Base-by-base conservation (phyloP, 2,329 filamentous ascomycete species). In the Alternaria solani region DNA sequence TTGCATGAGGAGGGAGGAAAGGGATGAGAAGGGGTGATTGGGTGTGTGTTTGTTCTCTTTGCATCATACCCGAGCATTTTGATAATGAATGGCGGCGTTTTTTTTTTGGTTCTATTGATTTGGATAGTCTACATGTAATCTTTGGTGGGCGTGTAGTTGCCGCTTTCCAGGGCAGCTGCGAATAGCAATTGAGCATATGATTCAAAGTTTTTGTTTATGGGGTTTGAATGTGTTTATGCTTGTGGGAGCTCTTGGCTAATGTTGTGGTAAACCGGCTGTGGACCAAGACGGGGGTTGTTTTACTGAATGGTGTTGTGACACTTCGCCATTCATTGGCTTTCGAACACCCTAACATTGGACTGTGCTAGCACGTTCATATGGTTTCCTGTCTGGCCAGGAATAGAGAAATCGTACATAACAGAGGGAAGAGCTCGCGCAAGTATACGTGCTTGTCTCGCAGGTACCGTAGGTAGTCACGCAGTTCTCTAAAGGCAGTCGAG, bases 41-140 rank as follows among this genome's bases (percentile, higher is more conserved):
- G 46, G 46, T 30, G 46, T 49, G 46, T 49, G 46, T 34, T 49
- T 49, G 30, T 49, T 49, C 30, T 49, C 46, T 49, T 49, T 49
- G 46, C 46, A 49, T 49, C 46, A 49, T 49, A 49, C 46, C 46
- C 46, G 46, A 49, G 46, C 32, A 49, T 44, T 34, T 34, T 49
- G 46, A 20, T 49, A 49, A 36, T 8, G 39, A 42, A 42, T 38
- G 46, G 46, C 5, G 46, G 32, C 46, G 46, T 36, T 26, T 23
- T 25, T 23, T 5, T 14, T 25, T 20, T n/a, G n/a, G 20, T 23
- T 23, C 20, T 23, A 23, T 23, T 23, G 20, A 11, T 23, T 48
- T 48, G 28, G 11, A 18, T 48, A 48, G 44, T 20, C 32, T 49
- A 34, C 46, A 36, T 23, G 20, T 38, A 49, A 11, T 36, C 34